Conservation (phyloP, 495 filamentous ascomycete genomes). For the Aspergillus bridgeri region DNA sequence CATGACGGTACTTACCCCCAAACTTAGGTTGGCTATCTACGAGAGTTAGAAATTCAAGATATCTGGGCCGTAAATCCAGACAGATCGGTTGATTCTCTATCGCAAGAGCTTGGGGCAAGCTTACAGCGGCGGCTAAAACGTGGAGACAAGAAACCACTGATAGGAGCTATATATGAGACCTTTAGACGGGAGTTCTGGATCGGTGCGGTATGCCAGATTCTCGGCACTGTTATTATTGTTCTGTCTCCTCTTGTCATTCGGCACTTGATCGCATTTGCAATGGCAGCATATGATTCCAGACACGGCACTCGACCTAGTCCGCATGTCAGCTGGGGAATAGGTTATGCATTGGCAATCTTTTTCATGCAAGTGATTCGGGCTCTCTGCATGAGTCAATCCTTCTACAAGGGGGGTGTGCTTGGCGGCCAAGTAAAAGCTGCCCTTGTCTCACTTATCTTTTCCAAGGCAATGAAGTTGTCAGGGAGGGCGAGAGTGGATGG, state of each 20-base stretch:
- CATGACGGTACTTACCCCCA: background rate
- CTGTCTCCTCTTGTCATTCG: conserved; percentile 70
- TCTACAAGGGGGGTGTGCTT: conserved; percentile 76
- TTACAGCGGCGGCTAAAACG: conserved; percentile 63
- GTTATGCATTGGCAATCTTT: conserved; percentile 71
- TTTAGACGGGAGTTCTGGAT: conserved; percentile 83
- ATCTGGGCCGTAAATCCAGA: conserved; percentile 84
- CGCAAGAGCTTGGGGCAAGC: conserved; percentile 57
- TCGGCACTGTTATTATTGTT: conserved; percentile 65
- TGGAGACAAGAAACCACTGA: conserved; percentile 69
- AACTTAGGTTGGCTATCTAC: conserved; percentile 63
- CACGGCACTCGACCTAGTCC: conserved; percentile 47
- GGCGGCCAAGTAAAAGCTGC: conserved; percentile 74
- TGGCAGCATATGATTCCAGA: conserved; percentile 66
- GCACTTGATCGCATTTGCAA: conserved; percentile 76
- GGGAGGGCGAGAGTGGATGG: conserved; percentile 71
- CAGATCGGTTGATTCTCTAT: conserved; percentile 64
- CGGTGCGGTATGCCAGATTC: conserved; percentile 73
- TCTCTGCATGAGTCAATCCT: conserved; percentile 73
- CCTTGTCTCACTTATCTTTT: conserved; percentile 71
- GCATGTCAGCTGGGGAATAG: conserved; percentile 62
- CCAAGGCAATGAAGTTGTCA: conserved; percentile 80
- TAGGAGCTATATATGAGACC: conserved; percentile 81
- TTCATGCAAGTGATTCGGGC: conserved; percentile 72
- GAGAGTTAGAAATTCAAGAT: conserved; percentile 77